Percentiles rank a stretch among this genome's conserved stretches.
These are phyloP conservation scores for Arachnomyces sp. DNA, from an alignment of 2,329 filamentous ascomycete genomes.

Conservation along the genomic window DNA sequence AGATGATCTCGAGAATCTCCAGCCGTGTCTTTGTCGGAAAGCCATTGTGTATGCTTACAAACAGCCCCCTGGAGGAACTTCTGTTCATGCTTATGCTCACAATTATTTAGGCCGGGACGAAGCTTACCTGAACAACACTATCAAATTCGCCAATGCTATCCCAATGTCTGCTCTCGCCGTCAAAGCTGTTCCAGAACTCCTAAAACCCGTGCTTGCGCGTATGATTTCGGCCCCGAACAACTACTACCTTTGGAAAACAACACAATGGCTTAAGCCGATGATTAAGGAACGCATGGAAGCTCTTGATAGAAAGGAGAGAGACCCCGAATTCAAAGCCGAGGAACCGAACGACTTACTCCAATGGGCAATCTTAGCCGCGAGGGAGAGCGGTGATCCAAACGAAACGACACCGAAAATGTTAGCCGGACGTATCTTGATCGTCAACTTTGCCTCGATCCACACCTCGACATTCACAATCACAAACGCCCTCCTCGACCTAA, in stretches of 20 bases:
- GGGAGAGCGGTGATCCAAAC: conserved; percentile 32
- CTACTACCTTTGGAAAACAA: conserved; percentile 16
- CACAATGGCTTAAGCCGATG: conserved; percentile 8
- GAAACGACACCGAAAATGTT: conserved; percentile 16
- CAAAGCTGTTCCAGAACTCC: conserved; percentile 20
- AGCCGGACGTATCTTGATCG: conserved; percentile 14
- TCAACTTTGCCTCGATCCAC: conserved; percentile 23
- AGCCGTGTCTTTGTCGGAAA: conserved; percentile 24
- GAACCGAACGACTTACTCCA: conserved; percentile 35
- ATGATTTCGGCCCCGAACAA: conserved; percentile 17
- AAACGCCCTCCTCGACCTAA: conserved; percentile 33
- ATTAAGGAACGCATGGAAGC: conserved; percentile 15
- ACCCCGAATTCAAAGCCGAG: conserved; percentile 1
- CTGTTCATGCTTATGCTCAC: conserved; percentile 2
- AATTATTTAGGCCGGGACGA: conserved; percentile 17
- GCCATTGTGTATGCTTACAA: conserved; percentile 17
- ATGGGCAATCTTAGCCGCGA: conserved; percentile 35
- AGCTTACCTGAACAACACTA: conserved; percentile 24
- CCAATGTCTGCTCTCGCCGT: conserved; percentile 27
- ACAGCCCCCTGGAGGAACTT: too few species aligned
- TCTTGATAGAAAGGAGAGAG: conserved; percentile 16
- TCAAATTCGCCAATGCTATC: conserved; percentile 25
- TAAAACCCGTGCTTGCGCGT: conserved; percentile 27
- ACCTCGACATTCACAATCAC: conserved; percentile 34
- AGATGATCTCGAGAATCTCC: conserved; percentile 20